Conservation (phyloP, 2,329 filamentous ascomycete species). For the Stachybotrys chlorohalonatus region DNA sequence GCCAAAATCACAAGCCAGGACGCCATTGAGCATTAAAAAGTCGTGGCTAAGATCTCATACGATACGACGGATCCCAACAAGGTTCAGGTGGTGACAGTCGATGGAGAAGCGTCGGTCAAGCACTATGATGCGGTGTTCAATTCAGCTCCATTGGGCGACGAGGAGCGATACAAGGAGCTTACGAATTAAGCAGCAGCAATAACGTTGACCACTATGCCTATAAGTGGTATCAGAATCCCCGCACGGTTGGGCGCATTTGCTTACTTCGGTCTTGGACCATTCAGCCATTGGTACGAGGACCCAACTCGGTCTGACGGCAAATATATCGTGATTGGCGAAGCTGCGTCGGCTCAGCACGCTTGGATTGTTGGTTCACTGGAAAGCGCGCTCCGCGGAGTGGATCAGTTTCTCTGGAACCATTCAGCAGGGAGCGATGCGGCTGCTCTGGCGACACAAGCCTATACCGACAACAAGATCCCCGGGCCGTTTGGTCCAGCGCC, state of each 20-base stretch:
- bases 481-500: background rate
- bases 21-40: background rate
- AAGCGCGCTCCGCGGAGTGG: conserved; percentile 9
- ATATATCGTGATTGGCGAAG: conserved; percentile 11
- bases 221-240: conserved; percentile 11
- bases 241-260: conserved; percentile 14
- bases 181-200: conserved; percentile 1
- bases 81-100: background rate
- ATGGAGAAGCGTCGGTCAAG: background rate
- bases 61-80: background rate
- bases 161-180: background rate
- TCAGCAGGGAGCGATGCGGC: background rate
- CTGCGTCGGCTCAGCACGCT: conserved; percentile 9
- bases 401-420: background rate
- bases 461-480: background rate
- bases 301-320: conserved; percentile 13
- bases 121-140: conserved; percentile 12
- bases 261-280: conserved; percentile 10
- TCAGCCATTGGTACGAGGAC: conserved; percentile 13
- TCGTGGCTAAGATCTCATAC: background rate
- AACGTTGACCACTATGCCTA: conserved; percentile 9
- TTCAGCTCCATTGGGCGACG: conserved; percentile 6
- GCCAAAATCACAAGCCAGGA: conserved; percentile 2
- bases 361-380: conserved; percentile 12
- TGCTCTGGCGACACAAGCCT: background rate